phyloP scores from a whole-genome alignment of 1,284 basidiomycete species.

The Coriolopsis trogii region DNA sequence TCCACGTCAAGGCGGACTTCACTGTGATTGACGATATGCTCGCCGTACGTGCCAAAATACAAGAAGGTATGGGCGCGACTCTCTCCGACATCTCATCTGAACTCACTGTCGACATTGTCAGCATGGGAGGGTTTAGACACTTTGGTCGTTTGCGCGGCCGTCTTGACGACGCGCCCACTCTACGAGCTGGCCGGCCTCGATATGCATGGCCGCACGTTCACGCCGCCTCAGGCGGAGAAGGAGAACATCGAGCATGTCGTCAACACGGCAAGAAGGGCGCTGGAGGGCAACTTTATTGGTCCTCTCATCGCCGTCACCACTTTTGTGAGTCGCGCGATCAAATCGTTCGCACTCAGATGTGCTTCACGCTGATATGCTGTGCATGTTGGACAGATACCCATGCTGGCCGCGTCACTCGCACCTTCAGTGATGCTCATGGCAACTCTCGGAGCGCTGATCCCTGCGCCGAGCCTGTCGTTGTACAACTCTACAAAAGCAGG shows the following conservation, averaged over 20 bases:
- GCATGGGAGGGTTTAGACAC: constrained; percentile 86
- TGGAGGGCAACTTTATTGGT: constrained; percentile 64
- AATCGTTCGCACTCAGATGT: too few species aligned
- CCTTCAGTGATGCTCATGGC: constrained; percentile 84
- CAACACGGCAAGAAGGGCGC: constrained; percentile 52
- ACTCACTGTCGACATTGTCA: constrained; percentile 30
- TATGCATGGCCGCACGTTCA: constrained; percentile 36
- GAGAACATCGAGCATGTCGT: constrained; percentile 54
- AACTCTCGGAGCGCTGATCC: constrained; percentile 78
- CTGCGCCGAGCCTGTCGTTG: constrained; percentile 85
- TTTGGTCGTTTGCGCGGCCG: constrained; percentile 81
- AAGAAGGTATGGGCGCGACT: constrained; percentile 49
- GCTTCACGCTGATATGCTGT: neutral
- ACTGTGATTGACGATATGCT: constrained; percentile 70
- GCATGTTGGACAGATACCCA: constrained; percentile 61
- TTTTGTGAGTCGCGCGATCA: constrained; percentile 49
- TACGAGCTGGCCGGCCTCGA: constrained; percentile 71
- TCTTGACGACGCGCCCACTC: constrained; percentile 80
- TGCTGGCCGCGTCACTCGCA: constrained; percentile 66
- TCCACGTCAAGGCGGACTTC: constrained; percentile 65
- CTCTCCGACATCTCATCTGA: neutral
- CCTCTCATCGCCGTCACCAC: constrained; percentile 64
- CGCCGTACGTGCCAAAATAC: constrained; percentile 54
- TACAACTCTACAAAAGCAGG: constrained; percentile 87
- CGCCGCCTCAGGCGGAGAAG: constrained; percentile 40